Evolutionary conservation across 805 yeast species (phyloP).

Genomic region (Cyberlindnera misumaiensis): DNA sequence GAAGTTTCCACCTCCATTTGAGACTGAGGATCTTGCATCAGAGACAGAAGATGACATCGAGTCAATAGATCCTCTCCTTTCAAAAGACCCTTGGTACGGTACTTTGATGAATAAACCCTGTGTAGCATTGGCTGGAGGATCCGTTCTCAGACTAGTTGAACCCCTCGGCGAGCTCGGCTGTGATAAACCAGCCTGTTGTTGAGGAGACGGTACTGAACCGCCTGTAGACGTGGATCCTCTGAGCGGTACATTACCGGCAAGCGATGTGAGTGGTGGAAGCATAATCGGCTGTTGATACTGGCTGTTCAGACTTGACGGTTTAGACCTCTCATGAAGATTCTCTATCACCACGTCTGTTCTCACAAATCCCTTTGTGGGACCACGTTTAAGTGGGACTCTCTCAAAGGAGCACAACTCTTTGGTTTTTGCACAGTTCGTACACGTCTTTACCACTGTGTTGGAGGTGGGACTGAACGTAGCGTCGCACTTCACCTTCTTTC

Average conservation of each 20-base stretch:
- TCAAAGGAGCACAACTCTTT: slow-evolving; percentile 61
- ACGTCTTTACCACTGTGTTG: slow-evolving; percentile 42
- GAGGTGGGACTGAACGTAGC: slow-evolving; percentile 43
- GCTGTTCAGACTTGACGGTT: slow-evolving; percentile 9
- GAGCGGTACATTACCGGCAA: slow-evolving; percentile 4
- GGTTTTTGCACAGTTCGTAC: slow-evolving; percentile 57
- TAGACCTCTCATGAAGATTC: slow-evolving; percentile 9
- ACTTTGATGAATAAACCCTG: slow-evolving; percentile 25
- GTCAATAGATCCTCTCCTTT: slow-evolving; percentile 22
- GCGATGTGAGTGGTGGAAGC: slow-evolving; percentile 16
- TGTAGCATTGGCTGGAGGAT: slow-evolving; percentile 12
- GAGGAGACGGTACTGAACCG: too few relatives aligned
- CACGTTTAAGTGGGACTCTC: slow-evolving; percentile 68
- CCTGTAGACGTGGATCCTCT: neutral
- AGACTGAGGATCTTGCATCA: slow-evolving; percentile 10
- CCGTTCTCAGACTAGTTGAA: neutral
- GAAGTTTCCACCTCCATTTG: slow-evolving; percentile 2
- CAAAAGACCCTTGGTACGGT: slow-evolving; percentile 23
- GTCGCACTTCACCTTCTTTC: slow-evolving; percentile 67
- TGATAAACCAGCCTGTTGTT: neutral
- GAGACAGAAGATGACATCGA: slow-evolving; percentile 18
- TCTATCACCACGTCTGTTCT: slow-evolving; percentile 12
- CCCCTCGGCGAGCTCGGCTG: slow-evolving; percentile 5
- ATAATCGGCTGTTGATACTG: slow-evolving; percentile 8
- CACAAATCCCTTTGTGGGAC: slow-evolving; percentile 69